These are phyloP conservation scores for Collariella sp. DNA, from an alignment of 495 filamentous ascomycete genomes.

Conservation along the genomic window DNA sequence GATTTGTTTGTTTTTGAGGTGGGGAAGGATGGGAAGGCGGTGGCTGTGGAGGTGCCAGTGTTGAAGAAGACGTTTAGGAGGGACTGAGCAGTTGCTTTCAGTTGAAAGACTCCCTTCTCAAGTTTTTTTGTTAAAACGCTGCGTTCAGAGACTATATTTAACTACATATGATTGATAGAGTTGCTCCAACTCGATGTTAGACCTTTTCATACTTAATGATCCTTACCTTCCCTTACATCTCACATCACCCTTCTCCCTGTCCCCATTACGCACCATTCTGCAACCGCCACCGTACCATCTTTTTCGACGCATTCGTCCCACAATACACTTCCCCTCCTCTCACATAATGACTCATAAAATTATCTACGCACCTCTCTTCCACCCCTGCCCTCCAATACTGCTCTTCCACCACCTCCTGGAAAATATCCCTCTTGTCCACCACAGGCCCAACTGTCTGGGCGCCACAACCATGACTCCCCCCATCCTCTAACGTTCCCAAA, in stretches of 20 bases:
- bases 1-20: conserved; percentile 15
- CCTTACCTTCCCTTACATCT: no score
- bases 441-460: conserved; percentile 2
- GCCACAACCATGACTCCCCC: neutral
- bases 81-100: neutral
- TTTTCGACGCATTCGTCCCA: conserved; percentile 1
- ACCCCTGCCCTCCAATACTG: neutral
- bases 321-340: conserved; percentile 3
- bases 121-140: no score
- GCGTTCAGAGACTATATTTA: no score
- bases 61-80: conserved; percentile 4
- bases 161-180: no score
- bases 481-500: neutral
- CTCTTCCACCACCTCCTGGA: neutral
- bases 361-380: neutral
- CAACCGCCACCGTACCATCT: neutral
- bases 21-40: conserved; percentile 4
- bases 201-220: no score
- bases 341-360: conserved; percentile 4
- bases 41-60: conserved; percentile 9
- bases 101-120: no score
- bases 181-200: no score
- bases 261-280: neutral
- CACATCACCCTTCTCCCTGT: neutral
- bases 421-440: neutral